Conservation (phyloP, 2,329 filamentous ascomycete genomes). For the Aspergillus sp. region DNA sequence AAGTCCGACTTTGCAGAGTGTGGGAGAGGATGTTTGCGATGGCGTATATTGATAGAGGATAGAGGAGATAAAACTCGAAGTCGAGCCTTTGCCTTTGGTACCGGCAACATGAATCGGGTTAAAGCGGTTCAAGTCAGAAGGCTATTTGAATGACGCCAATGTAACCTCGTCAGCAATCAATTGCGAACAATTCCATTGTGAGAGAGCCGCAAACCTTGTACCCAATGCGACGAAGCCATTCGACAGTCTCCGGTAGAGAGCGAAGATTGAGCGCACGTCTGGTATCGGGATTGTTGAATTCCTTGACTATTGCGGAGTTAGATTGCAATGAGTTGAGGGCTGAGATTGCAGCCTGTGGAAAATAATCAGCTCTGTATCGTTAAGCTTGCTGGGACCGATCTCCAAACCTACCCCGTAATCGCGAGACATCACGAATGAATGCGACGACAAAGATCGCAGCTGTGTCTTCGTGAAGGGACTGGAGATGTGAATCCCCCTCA, state of each 20-base stretch:
- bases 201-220: constrained; percentile 61
- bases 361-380: constrained; percentile 14
- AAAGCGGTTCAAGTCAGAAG: constrained; percentile 59
- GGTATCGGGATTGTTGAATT: constrained; percentile 64
- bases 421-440: constrained; percentile 36
- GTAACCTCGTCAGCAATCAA: constrained; percentile 3
- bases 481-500: constrained; percentile 28
- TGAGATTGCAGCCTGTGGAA: constrained; percentile 64
- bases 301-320: constrained; percentile 75
- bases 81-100: constrained; percentile 92
- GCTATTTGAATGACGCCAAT: constrained; percentile 41
- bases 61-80: constrained; percentile 77
- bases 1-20: constrained; percentile 64
- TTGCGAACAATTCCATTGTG: neutral
- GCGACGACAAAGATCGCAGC: constrained; percentile 31
- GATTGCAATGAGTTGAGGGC: constrained; percentile 76
- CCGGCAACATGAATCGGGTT: constrained; percentile 81
- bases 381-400: neutral
- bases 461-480: constrained; percentile 18
- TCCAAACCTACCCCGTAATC: constrained; percentile 37
- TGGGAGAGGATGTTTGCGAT: constrained; percentile 35
- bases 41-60: constrained; percentile 67
- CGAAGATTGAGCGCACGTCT: constrained; percentile 70
- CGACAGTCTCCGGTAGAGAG: constrained; percentile 78
- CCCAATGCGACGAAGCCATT: constrained; percentile 73